Evolutionary conservation across 1,284 basidiomycete genomes (phyloP).

Genomic region (Anthracocystis panici-leucophaei): DNA sequence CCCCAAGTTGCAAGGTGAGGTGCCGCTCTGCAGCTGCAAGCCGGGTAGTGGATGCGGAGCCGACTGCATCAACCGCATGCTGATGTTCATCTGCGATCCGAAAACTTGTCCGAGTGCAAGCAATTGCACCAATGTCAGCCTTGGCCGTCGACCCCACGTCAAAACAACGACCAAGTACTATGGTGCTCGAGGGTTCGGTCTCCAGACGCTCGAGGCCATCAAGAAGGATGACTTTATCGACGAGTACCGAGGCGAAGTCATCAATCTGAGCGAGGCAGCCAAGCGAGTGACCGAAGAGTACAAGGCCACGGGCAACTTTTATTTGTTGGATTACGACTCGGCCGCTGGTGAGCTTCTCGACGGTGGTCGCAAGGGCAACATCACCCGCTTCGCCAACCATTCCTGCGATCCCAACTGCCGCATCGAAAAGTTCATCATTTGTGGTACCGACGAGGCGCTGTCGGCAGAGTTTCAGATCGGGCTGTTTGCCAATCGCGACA

Average conservation of each 20-base stretch:
- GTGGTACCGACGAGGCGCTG: conserved; percentile 58
- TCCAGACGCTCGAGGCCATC: conserved; percentile 55
- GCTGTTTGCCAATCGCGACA: conserved; percentile 62
- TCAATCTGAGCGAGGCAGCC: conserved; percentile 54
- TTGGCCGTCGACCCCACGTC: conserved; percentile 54
- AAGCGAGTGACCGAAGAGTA: conserved; percentile 58
- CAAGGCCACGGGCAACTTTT: conserved; percentile 59
- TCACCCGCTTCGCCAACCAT: conserved; percentile 66
- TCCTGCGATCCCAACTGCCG: conserved; percentile 65
- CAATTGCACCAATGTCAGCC: conserved; percentile 61
- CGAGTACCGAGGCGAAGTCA: conserved; percentile 67
- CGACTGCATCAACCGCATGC: conserved; percentile 63
- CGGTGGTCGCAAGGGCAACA: conserved; percentile 62
- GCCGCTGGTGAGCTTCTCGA: conserved; percentile 65
- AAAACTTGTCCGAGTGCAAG: conserved; percentile 60
- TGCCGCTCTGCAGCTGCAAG: conserved; percentile 58
- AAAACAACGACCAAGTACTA: conserved; percentile 54
- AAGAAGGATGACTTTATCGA: conserved; percentile 56
- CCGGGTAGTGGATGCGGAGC: conserved; percentile 51
- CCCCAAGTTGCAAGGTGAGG: conserved; percentile 56
- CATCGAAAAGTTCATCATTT: conserved; percentile 65
- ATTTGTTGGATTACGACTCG: conserved; percentile 64
- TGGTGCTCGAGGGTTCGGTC: conserved; percentile 62
- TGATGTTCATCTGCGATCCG: conserved; percentile 61
- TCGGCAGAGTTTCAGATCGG: conserved; percentile 65